Base-by-base conservation (phyloP, 805 yeast species). In the Priceomyces haplophilus region DNA sequence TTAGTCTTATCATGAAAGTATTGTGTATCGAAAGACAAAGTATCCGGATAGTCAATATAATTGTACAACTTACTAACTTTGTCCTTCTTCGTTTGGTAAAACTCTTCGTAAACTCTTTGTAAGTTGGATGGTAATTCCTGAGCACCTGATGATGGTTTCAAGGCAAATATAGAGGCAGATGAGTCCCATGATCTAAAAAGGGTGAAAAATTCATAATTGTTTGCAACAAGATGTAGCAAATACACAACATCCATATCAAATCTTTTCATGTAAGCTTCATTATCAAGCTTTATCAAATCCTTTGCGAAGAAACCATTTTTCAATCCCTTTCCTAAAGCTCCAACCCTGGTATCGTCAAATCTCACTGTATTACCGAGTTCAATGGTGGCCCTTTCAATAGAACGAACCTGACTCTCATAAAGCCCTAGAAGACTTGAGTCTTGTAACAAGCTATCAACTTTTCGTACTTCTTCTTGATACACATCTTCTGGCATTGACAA, bases 311-410 rank as follows among this genome's bases (percentile, higher is more conserved):
- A 95, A 0, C 99, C 99, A 45, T 77, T 75, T 52, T 87, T 89
- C 44, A 93, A 66, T 21, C 97, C 95, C 53, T 76, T 79, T 6
- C 97, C 95, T 7, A 95, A 67, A 0, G 89, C 80, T 7, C 97
- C 97, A n/a, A 87, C 77, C 42, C 76, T 72, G 1, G 79, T 68
- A 35, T 83, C 83, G 48, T 81, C 87, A 49, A 90, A 83, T 12
- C 73, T 72, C 16, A 90, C 85, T 12, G 79, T 72, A 18, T 82
- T 72, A 3, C 99, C 98, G 13, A 93, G 65, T 24, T 83, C 84
- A 49, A 93, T 76, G 34, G 88, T 76, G 0, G 88, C 88, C 37
- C 97, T 69, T 46, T 88, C 91, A 3, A 76, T 67, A 0, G 88
- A 62, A 7, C 69, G 72, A 31, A 93, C 71, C 19, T 86, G 78